Percentiles rank a stretch among this genome's conserved stretches.
phyloP scores from a whole-genome alignment of 345 rosid genomes.

The Lagerstroemia speciosa region DNA sequence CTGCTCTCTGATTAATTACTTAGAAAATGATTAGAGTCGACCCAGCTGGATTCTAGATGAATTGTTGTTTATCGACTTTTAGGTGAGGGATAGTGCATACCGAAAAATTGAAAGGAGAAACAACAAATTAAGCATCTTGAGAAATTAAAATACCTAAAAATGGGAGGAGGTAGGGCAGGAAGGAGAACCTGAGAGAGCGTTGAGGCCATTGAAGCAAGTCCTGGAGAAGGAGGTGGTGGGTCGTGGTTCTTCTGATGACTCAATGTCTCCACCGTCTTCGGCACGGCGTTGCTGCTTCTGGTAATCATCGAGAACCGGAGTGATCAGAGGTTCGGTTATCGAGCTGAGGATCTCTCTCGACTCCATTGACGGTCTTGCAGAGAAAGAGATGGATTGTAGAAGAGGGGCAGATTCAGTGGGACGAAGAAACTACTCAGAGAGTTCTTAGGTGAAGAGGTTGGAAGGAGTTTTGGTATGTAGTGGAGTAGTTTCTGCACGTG shows the following conservation, averaged over 20 bases:
- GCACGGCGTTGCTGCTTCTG: not conserved
- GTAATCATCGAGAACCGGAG: too few relatives aligned
- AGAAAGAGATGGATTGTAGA: not conserved
- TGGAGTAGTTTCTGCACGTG: not conserved
- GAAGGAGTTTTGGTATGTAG: not conserved
- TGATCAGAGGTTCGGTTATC: not conserved
- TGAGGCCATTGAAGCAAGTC: slow-evolving; percentile 55
- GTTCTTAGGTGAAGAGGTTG: not conserved
- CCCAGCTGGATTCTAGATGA: too few relatives aligned
- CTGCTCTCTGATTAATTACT: too few relatives aligned
- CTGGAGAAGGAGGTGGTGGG: slow-evolving; percentile 35
- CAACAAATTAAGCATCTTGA: too few relatives aligned
- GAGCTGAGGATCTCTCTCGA: not conserved
- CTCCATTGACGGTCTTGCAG: not conserved
- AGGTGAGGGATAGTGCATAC: too few relatives aligned
- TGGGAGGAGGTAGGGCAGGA: too few relatives aligned
- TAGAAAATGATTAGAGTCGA: too few relatives aligned
- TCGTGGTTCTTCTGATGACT: not conserved
- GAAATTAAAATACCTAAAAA: too few relatives aligned
- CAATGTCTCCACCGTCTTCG: not conserved
- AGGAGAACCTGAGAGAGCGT: slow-evolving; percentile 57
- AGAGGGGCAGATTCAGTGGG: not conserved
- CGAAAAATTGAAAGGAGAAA: too few relatives aligned
- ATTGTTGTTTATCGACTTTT: too few relatives aligned
- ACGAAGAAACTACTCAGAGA: not conserved